phyloP scores from a whole-genome alignment of 345 rosid species.

The Salix koriyanagi region DNA sequence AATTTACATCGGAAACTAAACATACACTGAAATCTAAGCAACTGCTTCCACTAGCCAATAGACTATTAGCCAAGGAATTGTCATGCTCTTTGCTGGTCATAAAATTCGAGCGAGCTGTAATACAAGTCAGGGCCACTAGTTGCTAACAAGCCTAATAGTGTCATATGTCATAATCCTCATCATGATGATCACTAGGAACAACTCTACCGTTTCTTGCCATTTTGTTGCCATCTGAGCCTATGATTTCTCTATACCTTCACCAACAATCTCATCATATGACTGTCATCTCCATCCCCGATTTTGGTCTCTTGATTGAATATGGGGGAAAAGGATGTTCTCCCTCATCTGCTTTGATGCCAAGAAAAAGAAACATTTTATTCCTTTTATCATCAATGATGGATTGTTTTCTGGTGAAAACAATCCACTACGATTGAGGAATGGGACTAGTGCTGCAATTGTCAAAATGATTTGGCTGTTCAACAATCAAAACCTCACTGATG shows the following conservation, averaged over 20 bases:
- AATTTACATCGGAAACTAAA: constrained; percentile 21
- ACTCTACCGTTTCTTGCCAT: constrained; percentile 17
- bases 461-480: neutral
- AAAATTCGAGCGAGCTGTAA: neutral
- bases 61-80: neutral
- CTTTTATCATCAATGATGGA: constrained; percentile 16
- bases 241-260: constrained; percentile 24
- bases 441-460: neutral
- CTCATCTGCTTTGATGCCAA: constrained; percentile 39
- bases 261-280: constrained; percentile 26
- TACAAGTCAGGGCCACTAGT: neutral
- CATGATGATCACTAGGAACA: constrained; percentile 13
- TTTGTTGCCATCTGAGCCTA: constrained; percentile 32
- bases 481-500: neutral
- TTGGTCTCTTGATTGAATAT: constrained; percentile 30
- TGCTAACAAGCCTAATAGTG: constrained; percentile 9
- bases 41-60: neutral
- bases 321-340: constrained; percentile 30
- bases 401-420: neutral
- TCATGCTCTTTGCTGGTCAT: constrained; percentile 8
- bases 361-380: constrained; percentile 13
- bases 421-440: neutral
- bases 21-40: constrained; percentile 19
- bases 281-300: constrained; percentile 36
- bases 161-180: constrained; percentile 7